Base-by-base conservation (phyloP, 805 yeast species). In the Scheffersomyces coipomensis region DNA sequence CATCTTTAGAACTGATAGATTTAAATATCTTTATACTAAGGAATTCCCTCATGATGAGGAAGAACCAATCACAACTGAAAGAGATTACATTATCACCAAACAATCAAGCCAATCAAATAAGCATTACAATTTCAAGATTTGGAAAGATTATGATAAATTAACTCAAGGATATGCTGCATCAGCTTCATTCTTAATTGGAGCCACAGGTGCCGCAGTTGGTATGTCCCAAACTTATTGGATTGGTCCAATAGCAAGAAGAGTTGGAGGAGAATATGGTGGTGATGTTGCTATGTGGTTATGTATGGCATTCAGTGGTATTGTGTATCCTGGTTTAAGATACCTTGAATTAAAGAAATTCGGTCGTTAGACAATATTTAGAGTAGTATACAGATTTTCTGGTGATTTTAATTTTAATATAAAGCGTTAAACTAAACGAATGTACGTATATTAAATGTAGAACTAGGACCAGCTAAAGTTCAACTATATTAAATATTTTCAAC, bases 161-260 rank as follows among this genome's bases (percentile, higher is more conserved):
- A 85, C 96, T 0, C 65, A 73, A 40, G 93, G 96, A 2, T 65
- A 68, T 35, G 95, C 96, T 1, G 84, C 95, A 0, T 62, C 82
- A 3, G 49, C 72, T 15, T 75, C 89, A 1, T 87, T 87, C 49
- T 49, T 76, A 2, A 63, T 75, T 38, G 96, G 96, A 33, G 82
- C 82, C 13, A 85, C 78, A 0, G 96, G 95, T 34, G 95, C 88
- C 0, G 88, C 85, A 2, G 64, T 88, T 16, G 95, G 96, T 5
- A 88, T 88, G 97, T 74, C 85, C 19, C 97, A 88, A 58, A 85
- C 81, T 5, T 88, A 88, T 61, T 88, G 84, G 73, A 68, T 75
- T 5, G 97, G 96, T 0, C 88, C 88, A 0, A 49, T 88, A 9
- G 95, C 95, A 10, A 60, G 59, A 21, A 51, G 67, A 4, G 65